These are phyloP conservation scores for Paecilomyces fulvus DNA, from an alignment of 2,329 filamentous ascomycete species.

Conservation along the genomic window DNA sequence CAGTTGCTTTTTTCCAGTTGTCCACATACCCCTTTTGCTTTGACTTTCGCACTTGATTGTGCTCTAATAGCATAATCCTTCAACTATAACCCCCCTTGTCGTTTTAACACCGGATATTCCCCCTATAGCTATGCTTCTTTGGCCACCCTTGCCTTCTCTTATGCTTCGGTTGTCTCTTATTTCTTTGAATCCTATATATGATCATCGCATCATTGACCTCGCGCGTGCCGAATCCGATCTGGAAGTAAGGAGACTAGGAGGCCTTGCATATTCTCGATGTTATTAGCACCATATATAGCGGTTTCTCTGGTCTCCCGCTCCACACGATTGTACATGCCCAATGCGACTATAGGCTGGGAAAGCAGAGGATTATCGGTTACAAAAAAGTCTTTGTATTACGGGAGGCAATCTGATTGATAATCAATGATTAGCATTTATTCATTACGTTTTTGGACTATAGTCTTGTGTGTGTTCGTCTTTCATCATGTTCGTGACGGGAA, in stretches of 20 bases:
- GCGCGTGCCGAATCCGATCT: neutral
- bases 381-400: neutral
- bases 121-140: conserved; percentile 1
- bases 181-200: neutral
- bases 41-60: neutral
- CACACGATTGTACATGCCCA: neutral
- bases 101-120: neutral
- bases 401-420: neutral
- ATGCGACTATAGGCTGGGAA: neutral
- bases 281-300: neutral
- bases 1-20: neutral
- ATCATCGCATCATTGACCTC: neutral
- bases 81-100: neutral
- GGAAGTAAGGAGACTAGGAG: neutral
- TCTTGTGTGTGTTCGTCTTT: neutral
- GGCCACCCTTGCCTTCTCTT: neutral
- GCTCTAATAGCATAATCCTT: neutral
- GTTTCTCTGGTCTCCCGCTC: neutral
- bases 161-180: conserved; percentile 3
- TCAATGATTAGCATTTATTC: neutral
- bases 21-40: neutral
- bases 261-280: neutral
- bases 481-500: neutral
- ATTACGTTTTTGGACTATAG: neutral
- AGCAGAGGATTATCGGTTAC: conserved; percentile 3